A percentile compares a stretch with the other conserved stretches of the same genome.
Evolutionary conservation across 192 early-diverging fungal genomes (phyloP).

Genomic region (Umbelopsis isabellina): DNA sequence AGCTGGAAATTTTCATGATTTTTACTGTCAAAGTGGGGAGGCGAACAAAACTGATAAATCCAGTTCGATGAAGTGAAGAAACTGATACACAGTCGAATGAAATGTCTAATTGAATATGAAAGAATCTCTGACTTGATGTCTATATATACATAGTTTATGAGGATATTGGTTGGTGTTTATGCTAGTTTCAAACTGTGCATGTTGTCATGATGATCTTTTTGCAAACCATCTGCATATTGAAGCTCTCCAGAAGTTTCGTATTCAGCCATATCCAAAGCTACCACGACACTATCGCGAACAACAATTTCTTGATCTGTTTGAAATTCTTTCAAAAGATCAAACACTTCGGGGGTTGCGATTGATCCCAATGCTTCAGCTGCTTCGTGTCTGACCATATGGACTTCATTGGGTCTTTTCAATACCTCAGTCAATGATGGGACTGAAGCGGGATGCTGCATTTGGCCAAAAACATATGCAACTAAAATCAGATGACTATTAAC

Average conservation of each 20-base stretch:
- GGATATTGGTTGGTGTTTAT: constrained; percentile 17
- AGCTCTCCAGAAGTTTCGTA: constrained; percentile 86
- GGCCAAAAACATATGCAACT: constrained; percentile 94
- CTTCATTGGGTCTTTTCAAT: constrained; percentile 77
- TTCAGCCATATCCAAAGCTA: constrained; percentile 96
- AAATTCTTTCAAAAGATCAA: constrained; percentile 73
- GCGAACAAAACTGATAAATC: background rate
- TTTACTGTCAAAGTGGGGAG: constrained; percentile 1
- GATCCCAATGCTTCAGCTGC: constrained; percentile 96
- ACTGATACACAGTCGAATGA: background rate
- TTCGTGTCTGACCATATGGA: constrained; percentile 95
- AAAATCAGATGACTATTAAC: background rate
- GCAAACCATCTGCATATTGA: constrained; percentile 78
- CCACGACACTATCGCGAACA: constrained; percentile 89
- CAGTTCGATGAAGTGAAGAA: background rate
- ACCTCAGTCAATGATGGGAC: constrained; percentile 83
- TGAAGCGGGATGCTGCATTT: constrained; percentile 91
- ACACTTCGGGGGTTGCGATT: constrained; percentile 88
- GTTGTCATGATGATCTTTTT: constrained; percentile 39
- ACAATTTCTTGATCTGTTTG: constrained; percentile 76
- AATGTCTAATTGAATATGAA: background rate
- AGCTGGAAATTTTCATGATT: background rate
- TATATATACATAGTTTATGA: constrained; percentile 1
- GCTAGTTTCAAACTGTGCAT: constrained; percentile 36
- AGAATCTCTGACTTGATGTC: background rate